phyloP scores from a whole-genome alignment of 148 eudicot genomes.

The Vaccinium darrowii region DNA sequence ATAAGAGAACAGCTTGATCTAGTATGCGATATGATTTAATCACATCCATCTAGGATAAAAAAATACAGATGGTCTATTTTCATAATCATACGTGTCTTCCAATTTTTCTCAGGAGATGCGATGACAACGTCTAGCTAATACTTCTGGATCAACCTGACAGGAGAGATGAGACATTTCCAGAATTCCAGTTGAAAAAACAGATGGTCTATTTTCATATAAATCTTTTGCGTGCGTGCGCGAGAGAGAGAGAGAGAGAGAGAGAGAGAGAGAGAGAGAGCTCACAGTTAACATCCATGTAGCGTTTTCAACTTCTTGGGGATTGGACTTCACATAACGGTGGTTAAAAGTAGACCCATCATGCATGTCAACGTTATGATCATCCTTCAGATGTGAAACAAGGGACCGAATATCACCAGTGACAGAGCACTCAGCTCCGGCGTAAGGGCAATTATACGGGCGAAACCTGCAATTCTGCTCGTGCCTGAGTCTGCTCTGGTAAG shows the following conservation, averaged over 20 bases:
- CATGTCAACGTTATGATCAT: slow-evolving; percentile 56
- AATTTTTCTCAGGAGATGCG: neutral
- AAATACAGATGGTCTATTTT: neutral
- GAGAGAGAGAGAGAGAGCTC: slow-evolving; percentile 22
- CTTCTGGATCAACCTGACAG: slow-evolving; percentile 21
- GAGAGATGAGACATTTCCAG: too few relatives aligned
- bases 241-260: too few relatives aligned
- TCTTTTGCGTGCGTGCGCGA: too few relatives aligned
- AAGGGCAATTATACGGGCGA: slow-evolving; percentile 60
- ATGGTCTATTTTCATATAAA: too few relatives aligned
- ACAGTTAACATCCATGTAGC: slow-evolving; percentile 67
- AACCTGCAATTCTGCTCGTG: slow-evolving; percentile 54
- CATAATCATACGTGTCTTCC: neutral
- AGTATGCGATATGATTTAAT: neutral
- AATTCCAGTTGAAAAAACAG: too few relatives aligned
- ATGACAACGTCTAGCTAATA: neutral
- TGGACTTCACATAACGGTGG: slow-evolving; percentile 51
- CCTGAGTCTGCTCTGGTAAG: slow-evolving; percentile 44
- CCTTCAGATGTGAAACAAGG: slow-evolving; percentile 55
- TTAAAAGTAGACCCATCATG: slow-evolving; percentile 56
- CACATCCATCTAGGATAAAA: neutral
- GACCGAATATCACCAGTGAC: slow-evolving; percentile 49
- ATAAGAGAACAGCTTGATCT: neutral
- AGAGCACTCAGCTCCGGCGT: slow-evolving; percentile 53
- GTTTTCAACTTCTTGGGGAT: slow-evolving; percentile 48